phyloP scores from a whole-genome alignment of 495 filamentous ascomycete species.

The Gamarada debralockiae region DNA sequence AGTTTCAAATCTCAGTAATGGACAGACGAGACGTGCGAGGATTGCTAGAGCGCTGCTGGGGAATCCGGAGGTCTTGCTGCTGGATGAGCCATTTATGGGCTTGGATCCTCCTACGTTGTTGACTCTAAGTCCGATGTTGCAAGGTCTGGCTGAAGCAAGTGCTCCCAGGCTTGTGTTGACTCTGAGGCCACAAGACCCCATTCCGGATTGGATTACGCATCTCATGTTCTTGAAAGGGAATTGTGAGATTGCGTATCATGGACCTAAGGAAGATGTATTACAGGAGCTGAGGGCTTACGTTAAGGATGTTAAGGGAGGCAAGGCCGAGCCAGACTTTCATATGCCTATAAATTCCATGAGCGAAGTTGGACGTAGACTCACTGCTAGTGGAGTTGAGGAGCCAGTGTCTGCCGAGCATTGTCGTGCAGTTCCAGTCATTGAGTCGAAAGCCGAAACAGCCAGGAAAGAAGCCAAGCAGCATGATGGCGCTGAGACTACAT shows the following conservation, averaged over 20 bases:
- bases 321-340: conserved; percentile 29
- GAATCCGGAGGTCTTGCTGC: conserved; percentile 73
- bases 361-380: conserved; percentile 46
- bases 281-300: conserved; percentile 41
- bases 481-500: neutral
- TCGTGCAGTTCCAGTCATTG: conserved; percentile 2
- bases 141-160: conserved; percentile 55
- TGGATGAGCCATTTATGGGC: conserved; percentile 98
- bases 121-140: conserved; percentile 65
- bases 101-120: conserved; percentile 77
- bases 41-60: conserved; percentile 82
- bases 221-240: conserved; percentile 61
- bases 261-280: conserved; percentile 51
- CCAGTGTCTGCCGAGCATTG: conserved; percentile 3
- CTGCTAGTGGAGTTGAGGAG: conserved; percentile 39
- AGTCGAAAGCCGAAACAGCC: neutral
- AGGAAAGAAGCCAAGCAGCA: neutral
- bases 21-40: conserved; percentile 79
- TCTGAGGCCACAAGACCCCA: conserved; percentile 75
- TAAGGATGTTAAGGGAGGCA: conserved; percentile 28
- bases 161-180: conserved; percentile 72
- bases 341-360: conserved; percentile 41
- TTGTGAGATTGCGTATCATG: conserved; percentile 52
- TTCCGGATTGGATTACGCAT: conserved; percentile 90
- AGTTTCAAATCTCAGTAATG: conserved; percentile 86